Evolutionary conservation across 1,139 yeast genomes (phyloP).

Genomic region (Taiozyma sp.): DNA sequence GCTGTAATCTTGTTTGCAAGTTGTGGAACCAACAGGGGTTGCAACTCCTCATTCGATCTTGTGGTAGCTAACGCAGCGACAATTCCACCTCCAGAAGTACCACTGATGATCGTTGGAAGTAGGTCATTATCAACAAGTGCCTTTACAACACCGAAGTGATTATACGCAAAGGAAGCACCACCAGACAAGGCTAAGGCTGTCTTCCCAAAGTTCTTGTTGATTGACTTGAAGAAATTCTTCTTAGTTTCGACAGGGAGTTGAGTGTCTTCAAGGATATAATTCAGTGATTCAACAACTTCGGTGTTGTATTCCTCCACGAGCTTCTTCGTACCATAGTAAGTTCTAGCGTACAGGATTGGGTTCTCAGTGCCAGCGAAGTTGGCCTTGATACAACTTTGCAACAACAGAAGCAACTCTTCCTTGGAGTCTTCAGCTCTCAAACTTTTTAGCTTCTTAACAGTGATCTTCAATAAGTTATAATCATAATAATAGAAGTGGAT

Average conservation of each 20-base stretch:
- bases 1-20: slow-evolving; percentile 66
- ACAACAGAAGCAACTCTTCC: slow-evolving; percentile 47
- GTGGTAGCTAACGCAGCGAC: slow-evolving; percentile 73
- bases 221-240: slow-evolving; percentile 50
- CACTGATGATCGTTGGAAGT: slow-evolving; percentile 66
- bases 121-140: slow-evolving; percentile 61
- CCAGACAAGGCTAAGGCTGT: slow-evolving; percentile 74
- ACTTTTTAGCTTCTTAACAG: slow-evolving; percentile 40
- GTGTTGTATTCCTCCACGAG: slow-evolving; percentile 52
- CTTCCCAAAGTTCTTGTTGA: slow-evolving; percentile 64
- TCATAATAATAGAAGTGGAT: slow-evolving; percentile 69
- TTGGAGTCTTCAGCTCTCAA: slow-evolving; percentile 27
- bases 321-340: slow-evolving; percentile 70
- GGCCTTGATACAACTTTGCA: slow-evolving; percentile 65
- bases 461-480: slow-evolving; percentile 50
- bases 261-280: slow-evolving; percentile 38
- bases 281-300: slow-evolving; percentile 47
- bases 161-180: slow-evolving; percentile 76
- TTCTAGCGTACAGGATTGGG: slow-evolving; percentile 64
- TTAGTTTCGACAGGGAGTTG: slow-evolving; percentile 38
- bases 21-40: slow-evolving; percentile 52
- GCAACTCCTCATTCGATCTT: slow-evolving; percentile 63
- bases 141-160: slow-evolving; percentile 73
- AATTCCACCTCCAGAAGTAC: slow-evolving; percentile 83
- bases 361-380: slow-evolving; percentile 82